Percentiles rank a stretch among this genome's conserved stretches.
phyloP scores from a whole-genome alignment of 2,329 filamentous ascomycete genomes.

The Metarhizium rileyi region DNA sequence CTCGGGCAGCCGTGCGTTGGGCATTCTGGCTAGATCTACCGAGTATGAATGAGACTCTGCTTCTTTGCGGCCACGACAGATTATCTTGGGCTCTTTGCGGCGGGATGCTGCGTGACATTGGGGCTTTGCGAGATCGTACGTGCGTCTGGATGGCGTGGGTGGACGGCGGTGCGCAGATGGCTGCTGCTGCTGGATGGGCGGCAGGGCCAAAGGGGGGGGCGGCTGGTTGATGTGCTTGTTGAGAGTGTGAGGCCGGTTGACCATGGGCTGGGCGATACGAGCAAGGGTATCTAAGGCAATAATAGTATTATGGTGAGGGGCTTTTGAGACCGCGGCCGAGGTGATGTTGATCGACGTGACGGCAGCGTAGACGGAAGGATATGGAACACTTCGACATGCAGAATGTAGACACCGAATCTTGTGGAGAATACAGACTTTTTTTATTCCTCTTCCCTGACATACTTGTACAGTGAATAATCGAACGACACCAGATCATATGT shows the following conservation, averaged over 20 bases:
- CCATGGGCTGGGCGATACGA: conserved; percentile 5
- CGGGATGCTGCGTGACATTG: too few relatives aligned
- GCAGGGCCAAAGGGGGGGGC: conserved; percentile 36
- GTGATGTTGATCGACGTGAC: neutral
- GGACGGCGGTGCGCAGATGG: too few relatives aligned
- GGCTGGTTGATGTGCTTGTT: conserved; percentile 32
- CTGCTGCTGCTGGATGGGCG: conserved; percentile 30
- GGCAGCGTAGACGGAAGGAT: too few relatives aligned
- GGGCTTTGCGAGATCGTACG: too few relatives aligned
- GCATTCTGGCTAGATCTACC: too few relatives aligned
- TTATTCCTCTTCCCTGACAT: neutral
- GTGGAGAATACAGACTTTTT: neutral
- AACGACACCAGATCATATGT: neutral
- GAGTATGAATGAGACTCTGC: too few relatives aligned
- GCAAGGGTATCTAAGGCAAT: conserved; percentile 32
- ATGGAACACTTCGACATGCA: too few relatives aligned
- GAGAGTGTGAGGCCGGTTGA: conserved; percentile 21
- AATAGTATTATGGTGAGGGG: conserved; percentile 34
- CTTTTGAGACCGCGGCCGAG: conserved; percentile 4
- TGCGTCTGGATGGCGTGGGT: too few relatives aligned
- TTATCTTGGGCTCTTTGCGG: too few relatives aligned
- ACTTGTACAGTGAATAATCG: neutral
- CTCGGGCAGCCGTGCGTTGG: too few relatives aligned
- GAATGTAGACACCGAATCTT: too few relatives aligned
- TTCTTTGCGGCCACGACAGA: too few relatives aligned